Conservation (phyloP, 139 green algal genomes). For the Chlamydomonas eustigma region DNA sequence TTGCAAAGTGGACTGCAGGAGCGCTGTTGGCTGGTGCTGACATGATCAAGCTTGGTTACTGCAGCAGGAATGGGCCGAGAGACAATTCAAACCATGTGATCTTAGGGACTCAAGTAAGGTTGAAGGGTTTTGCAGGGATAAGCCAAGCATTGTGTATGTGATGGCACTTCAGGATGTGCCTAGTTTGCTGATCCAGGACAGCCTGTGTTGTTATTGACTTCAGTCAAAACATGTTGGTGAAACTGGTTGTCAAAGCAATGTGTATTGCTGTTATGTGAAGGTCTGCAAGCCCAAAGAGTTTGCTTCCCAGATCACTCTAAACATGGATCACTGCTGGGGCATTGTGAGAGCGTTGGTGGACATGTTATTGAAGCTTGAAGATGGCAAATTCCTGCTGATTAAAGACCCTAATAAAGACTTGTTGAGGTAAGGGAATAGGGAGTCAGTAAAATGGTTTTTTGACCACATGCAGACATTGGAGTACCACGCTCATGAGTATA, state of each 20-base stretch:
- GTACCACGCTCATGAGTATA: neutral
- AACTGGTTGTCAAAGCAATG: neutral
- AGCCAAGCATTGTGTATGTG: too few relatives aligned
- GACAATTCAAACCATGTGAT: conserved; percentile 88
- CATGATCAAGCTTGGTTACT: conserved; percentile 93
- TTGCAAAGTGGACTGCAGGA: conserved; percentile 93
- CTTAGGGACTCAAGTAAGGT: conserved; percentile 74
- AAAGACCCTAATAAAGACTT: conserved; percentile 94
- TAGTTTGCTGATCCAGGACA: too few relatives aligned
- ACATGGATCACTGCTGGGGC: conserved; percentile 95
- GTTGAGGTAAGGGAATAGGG: conserved; percentile 51
- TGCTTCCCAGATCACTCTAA: conserved; percentile 90
- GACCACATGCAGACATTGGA: neutral
- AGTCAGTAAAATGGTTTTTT: neutral
- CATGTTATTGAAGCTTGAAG: conserved; percentile 72
- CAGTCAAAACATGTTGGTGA: conserved; percentile 1
- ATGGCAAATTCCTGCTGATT: conserved; percentile 85
- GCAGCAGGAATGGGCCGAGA: conserved; percentile 27
- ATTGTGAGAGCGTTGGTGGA: conserved; percentile 87
- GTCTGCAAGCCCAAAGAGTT: conserved; percentile 86
- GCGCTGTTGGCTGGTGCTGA: conserved; percentile 86
- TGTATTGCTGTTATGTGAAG: conserved; percentile 23
- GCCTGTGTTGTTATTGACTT: too few relatives aligned
- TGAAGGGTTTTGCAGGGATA: neutral
- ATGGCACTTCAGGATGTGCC: too few relatives aligned